A percentile compares a stretch with the other conserved stretches of the same genome.
Conservation (phyloP, 2,329 filamentous ascomycete genomes). For the Ceratocystis colombiana region DNA sequence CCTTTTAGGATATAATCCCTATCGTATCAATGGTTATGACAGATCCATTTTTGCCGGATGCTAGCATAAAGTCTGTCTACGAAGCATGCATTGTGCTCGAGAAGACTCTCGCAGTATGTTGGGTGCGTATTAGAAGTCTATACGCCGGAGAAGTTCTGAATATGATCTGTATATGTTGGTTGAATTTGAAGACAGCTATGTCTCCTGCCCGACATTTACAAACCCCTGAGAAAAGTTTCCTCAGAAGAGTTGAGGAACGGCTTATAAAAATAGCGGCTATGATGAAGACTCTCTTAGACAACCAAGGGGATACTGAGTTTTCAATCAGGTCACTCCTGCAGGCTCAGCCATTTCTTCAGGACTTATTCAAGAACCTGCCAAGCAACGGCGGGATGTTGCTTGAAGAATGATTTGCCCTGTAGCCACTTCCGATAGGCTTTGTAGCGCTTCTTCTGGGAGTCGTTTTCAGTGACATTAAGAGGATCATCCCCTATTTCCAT, state of each 20-base stretch:
- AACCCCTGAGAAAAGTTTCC: not conserved
- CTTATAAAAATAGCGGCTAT: constrained; percentile 9
- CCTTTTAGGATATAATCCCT: constrained; percentile 51
- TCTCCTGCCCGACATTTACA: constrained; percentile 27
- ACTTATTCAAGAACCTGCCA: constrained; percentile 16
- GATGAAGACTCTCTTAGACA: not conserved
- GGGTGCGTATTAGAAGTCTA: constrained; percentile 54
- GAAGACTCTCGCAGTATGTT: constrained; percentile 51
- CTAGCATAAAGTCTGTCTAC: constrained; percentile 43
- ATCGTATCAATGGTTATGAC: constrained; percentile 55
- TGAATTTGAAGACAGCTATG: constrained; percentile 41
- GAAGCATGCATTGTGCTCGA: constrained; percentile 45
- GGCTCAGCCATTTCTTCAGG: constrained; percentile 5
- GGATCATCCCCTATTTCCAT: constrained; percentile 69
- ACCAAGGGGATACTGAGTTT: constrained; percentile 18
- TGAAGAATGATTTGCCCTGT: constrained; percentile 88
- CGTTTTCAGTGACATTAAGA: constrained; percentile 77
- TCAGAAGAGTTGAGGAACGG: not conserved
- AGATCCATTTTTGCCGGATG: constrained; percentile 54
- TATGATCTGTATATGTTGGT: constrained; percentile 53
- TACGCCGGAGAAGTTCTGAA: constrained; percentile 40
- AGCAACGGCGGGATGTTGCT: constrained; percentile 62
- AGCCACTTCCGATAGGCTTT: constrained; percentile 96
- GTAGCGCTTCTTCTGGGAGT: constrained; percentile 84
- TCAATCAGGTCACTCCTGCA: constrained; percentile 7